Evolutionary conservation across 371 early-diverging fungal species (phyloP).

Genomic region (Lichtheimia hyalospora): DNA sequence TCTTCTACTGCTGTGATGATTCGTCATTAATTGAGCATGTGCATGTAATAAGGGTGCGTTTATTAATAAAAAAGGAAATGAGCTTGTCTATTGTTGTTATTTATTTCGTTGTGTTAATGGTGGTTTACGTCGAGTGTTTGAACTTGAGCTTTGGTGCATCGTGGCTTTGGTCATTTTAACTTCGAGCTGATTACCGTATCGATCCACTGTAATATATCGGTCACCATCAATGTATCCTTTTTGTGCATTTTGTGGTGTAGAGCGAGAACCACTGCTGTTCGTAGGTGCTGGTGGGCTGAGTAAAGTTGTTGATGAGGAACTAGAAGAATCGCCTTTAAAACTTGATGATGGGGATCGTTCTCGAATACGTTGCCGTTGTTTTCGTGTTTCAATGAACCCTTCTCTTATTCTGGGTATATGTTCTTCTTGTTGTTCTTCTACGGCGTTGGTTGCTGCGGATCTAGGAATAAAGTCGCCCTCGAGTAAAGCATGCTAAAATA

Average conservation of each 20-base stretch:
- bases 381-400: slow-evolving; percentile 40
- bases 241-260: slow-evolving; percentile 14
- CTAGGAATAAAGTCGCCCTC: slow-evolving; percentile 47
- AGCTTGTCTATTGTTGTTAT: too few relatives aligned
- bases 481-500: slow-evolving; percentile 32
- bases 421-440: slow-evolving; percentile 4
- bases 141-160: background rate
- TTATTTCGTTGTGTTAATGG: too few relatives aligned
- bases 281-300: slow-evolving; percentile 7
- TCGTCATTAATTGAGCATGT: too few relatives aligned
- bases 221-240: slow-evolving; percentile 47
- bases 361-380: slow-evolving; percentile 3
- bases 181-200: slow-evolving; percentile 42
- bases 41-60: too few relatives aligned
- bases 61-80: too few relatives aligned
- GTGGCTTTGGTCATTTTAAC: slow-evolving; percentile 41
- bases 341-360: slow-evolving; percentile 8
- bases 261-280: slow-evolving; percentile 4
- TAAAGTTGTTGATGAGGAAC: background rate
- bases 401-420: slow-evolving; percentile 36
- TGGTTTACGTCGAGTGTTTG: background rate
- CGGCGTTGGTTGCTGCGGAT: too few relatives aligned
- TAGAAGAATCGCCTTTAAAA: background rate
- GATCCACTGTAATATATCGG: slow-evolving; percentile 41
- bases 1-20: too few relatives aligned